Conservation (phyloP, 257 asterid species). For the Jasminum sambac region DNA sequence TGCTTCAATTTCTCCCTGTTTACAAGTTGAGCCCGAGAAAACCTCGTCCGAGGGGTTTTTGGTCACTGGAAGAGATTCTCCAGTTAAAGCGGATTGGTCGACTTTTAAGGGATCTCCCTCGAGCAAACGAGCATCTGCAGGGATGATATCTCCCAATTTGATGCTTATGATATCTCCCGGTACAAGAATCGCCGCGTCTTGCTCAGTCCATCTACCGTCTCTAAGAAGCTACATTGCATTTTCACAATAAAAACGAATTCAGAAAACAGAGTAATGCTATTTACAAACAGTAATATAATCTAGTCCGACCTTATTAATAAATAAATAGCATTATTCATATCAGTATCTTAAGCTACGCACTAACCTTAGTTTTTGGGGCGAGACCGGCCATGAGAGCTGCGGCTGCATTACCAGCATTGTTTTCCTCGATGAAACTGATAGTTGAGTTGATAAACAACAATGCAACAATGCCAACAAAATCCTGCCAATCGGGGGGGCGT, state of each 20-base stretch:
- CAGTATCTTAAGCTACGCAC: constrained; percentile 1
- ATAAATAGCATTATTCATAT: too few relatives aligned
- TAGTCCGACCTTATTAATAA: too few relatives aligned
- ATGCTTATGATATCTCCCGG: constrained; percentile 91
- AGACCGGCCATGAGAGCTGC: constrained; percentile 97
- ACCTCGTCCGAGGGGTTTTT: constrained; percentile 78
- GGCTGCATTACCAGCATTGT: constrained; percentile 92
- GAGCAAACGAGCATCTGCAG: constrained; percentile 96
- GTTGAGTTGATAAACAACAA: constrained; percentile 83
- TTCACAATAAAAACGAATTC: background rate
- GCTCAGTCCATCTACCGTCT: constrained; percentile 86
- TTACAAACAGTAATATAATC: too few relatives aligned
- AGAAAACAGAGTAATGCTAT: background rate
- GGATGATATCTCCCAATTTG: constrained; percentile 84
- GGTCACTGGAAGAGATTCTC: constrained; percentile 90
- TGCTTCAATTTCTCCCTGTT: constrained; percentile 94
- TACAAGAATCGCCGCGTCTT: constrained; percentile 84
- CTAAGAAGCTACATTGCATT: constrained; percentile 55
- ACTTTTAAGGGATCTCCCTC: constrained; percentile 89
- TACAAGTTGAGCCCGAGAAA: constrained; percentile 93
- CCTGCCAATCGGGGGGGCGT: constrained; percentile 83
- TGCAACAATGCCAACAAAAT: constrained; percentile 77
- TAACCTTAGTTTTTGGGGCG: constrained; percentile 88
- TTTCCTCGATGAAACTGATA: constrained; percentile 83
- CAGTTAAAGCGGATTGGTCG: constrained; percentile 90